Percentiles rank a stretch among this genome's conserved stretches.
These are phyloP conservation scores for Aspergillus affinis DNA, from an alignment of 495 filamentous ascomycete species.

Conservation along the genomic window DNA sequence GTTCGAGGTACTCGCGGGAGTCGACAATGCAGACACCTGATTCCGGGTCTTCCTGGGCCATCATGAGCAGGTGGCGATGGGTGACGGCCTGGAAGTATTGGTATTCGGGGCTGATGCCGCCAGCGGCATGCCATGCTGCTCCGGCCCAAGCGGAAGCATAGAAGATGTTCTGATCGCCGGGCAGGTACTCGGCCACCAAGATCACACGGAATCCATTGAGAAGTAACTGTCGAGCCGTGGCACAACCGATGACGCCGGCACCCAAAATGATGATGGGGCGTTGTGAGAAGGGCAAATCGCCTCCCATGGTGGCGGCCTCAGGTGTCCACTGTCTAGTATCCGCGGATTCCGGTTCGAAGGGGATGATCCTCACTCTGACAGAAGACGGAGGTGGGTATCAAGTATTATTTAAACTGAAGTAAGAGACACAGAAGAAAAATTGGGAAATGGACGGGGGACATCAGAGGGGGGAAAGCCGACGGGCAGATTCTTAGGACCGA, in stretches of 20 bases:
- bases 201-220: slow-evolving; percentile 39
- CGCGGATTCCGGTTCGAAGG: background rate
- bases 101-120: slow-evolving; percentile 39
- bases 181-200: slow-evolving; percentile 43
- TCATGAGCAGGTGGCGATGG: slow-evolving; percentile 38
- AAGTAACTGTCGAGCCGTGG: slow-evolving; percentile 39
- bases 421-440: background rate
- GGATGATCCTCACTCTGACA: background rate
- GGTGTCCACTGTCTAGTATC: background rate
- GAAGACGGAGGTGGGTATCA: background rate
- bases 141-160: slow-evolving; percentile 50
- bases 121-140: slow-evolving; percentile 46
- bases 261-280: slow-evolving; percentile 41
- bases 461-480: background rate
- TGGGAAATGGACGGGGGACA: background rate
- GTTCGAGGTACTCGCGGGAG: slow-evolving; percentile 39
- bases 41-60: slow-evolving; percentile 37
- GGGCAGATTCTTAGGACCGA: too few relatives aligned
- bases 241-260: slow-evolving; percentile 46
- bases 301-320: slow-evolving; percentile 25
- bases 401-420: too few relatives aligned
- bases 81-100: slow-evolving; percentile 41
- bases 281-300: slow-evolving; percentile 34
- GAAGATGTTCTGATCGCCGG: slow-evolving; percentile 40
- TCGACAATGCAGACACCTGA: slow-evolving; percentile 42